Base-by-base conservation (phyloP, 352 stramenopile genomes). In the Pythium rishiriense region DNA sequence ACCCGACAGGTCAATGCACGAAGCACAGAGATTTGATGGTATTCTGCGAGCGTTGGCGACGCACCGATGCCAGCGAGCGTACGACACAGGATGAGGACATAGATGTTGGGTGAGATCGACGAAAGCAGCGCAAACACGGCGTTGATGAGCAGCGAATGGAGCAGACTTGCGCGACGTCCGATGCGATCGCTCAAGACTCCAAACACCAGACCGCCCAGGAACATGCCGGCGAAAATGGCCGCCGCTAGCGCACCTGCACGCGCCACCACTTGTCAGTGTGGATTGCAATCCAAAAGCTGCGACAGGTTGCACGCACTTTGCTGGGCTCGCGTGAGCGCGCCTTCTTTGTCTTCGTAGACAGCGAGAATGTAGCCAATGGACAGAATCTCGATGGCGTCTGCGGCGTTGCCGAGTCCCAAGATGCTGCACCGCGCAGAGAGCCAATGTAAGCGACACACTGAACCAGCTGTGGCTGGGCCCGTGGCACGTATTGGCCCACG, bases 341-440 rank as follows among this genome's bases (percentile, higher is more conserved):
- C 81, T 70, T 90, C 83, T 37, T 79, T 85, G 68, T 95, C 83
- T 58, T 90, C 74, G 52, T 93, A 91, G 15, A 91, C 85, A 0
- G 82, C 80, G 42, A 97, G 66, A 64, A 97, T 97, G 76, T 96
- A 97, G 21, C 89, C 89, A 45, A 97, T 95, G 2, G 85, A 88
- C 9, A 97, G 81, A 65, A 97, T 94, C 72, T 97, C 91, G 28
- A 97, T 91, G 2, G 91, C 91, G 54, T 97, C 91, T 0, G 88
- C 88, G 1, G 87, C 91, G 68, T 97, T 97, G 2, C 83, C 91
- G 17, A 91, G 66, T 2, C 83, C 85, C 19, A 94, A 63, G 66
- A 93, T 93, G 17, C 81, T 93, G 66, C 33, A 14, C 15, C 29
- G 1, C 17, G n/a, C 3, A 25, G 12, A 39, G 10, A 21, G 24